Base-by-base conservation (phyloP, 345 rosid genomes). In the Dipteronia dyeriana region DNA sequence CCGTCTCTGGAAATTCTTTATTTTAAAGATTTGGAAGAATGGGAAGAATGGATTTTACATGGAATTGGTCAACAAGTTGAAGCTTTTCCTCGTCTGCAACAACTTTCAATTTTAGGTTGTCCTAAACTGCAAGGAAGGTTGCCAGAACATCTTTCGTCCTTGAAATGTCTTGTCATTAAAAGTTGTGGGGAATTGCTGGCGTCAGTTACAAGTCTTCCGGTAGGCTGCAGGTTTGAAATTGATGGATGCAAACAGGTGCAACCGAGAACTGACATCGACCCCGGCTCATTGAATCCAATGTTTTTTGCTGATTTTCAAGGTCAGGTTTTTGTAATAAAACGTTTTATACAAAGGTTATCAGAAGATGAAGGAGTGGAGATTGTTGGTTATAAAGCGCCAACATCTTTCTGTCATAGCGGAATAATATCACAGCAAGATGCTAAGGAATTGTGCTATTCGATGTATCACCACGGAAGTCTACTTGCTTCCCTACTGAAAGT, bases 11-110 rank as follows among this genome's bases (percentile, higher is more conserved):
- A 69, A 66, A 61, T 29, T 9, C 34, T 69, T 26, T 25, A 22
- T 39, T 84, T 86, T 70, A 0, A 29, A 29, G 57, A 16, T 19
- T 76, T 84, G 83, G 56, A 13, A 11, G 71, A 79, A 73, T 82
- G 80, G 86, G 80, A 80, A 59, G 79, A 73, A 38, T 84, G 87
- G 87, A 47, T 38, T 70, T 47, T 79, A 9, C 65, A 74, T 0
- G 71, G 65, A 78, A 66, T 3, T 17, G 17, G 10, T 19, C 45
- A 11, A 23, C 75, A 75, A 63, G 75, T 7, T 67, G 76, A 68
- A 29, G 75, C 20, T 19, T 82, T 86, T 57, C 83, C 86, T 19
- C 41, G 76, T 41, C 81, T 82, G 29, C 82, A 53, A 7, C 43
- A 79, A 68, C 84, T 86, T 74, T 54, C 29, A 10, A 79, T 84